phyloP scores from a whole-genome alignment of 1,284 basidiomycete species.

The Papiliotrema nemorosa region DNA sequence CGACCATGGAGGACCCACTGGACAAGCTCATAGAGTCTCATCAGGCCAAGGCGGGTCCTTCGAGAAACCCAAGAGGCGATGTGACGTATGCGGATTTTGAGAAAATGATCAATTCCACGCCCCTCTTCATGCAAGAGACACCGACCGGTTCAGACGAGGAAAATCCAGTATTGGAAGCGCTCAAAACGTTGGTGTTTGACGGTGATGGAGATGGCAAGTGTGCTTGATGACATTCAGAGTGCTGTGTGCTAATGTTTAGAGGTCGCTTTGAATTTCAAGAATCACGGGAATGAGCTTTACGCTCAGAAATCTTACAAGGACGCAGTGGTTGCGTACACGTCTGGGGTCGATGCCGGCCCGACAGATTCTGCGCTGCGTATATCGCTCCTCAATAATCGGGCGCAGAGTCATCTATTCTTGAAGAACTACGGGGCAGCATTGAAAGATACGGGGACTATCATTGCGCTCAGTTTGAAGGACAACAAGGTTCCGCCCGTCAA shows the following conservation, averaged over 20 bases:
- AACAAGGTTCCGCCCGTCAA: constrained; percentile 58
- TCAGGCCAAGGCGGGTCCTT: constrained; percentile 12
- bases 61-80: constrained; percentile 21
- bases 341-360: constrained; percentile 80
- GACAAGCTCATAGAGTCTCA: constrained; percentile 22
- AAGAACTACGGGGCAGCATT: constrained; percentile 85
- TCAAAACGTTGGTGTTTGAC: constrained; percentile 82
- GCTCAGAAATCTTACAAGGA: constrained; percentile 80
- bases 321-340: constrained; percentile 83
- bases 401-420: constrained; percentile 86
- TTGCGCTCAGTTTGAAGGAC: constrained; percentile 58
- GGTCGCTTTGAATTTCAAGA: constrained; percentile 85
- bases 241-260: constrained; percentile 55
- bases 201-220: constrained; percentile 87
- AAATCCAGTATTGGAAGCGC: constrained; percentile 69
- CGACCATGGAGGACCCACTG: constrained; percentile 4
- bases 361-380: constrained; percentile 61
- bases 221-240: background rate
- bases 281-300: constrained; percentile 93
- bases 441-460: constrained; percentile 72
- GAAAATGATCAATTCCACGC: constrained; percentile 50
- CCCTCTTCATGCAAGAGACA: constrained; percentile 89
- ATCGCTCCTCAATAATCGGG: constrained; percentile 79
- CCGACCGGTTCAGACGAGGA: constrained; percentile 63
- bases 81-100: constrained; percentile 37